Evolutionary conservation across 2,329 filamentous ascomycete species (phyloP), one percentile per base, ranked within the genome.

Genomic region (Nothopassalora personata): DNA sequence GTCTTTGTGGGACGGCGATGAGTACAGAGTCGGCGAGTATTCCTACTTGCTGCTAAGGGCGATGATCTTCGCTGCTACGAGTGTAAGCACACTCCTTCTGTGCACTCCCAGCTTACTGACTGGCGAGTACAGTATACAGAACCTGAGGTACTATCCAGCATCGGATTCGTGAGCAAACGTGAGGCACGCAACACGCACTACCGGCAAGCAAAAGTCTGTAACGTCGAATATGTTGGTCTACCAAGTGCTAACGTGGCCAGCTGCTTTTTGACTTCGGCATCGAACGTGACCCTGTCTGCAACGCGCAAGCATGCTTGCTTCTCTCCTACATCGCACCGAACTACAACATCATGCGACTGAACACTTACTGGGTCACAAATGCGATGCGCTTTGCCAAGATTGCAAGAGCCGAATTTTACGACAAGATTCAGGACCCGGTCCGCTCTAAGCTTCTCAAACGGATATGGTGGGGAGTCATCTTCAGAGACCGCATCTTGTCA

Each of bases 331-430:
- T 62, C 33, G 60, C 64, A 18, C 64, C 64, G 5, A 64, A 64
- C 28, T 61, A 64, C 52, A 66, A 66, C 46, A 54, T 64, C 50
- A 54, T 64, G 47, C 61, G 64, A 30, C 34, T 64, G 43, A 66
- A 66, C 48, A 66, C 58, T 7, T 64, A 62, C 45, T 66, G 64
- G 64, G 60, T 66, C 6, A 66, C 64, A 2, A 62, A 64, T 36
- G 64, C 64, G 28, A 62, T 62, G 31, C 64, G 64, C 19, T 66
- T 66, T 46, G 64, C 64, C 15, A 55, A 43, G 15, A 62, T 66
- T 15, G 64, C 59, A 15, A 50, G 62, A 51, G 64, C 64, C 4
- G 56, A 64, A 23, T 62, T 58, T 8, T 66, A 64, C 23, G 51
- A 61, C 43, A 58, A 60, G 11, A 57, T 62, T 27, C 61, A 58